These are phyloP conservation scores for Leishmania braziliensis DNA, from an alignment of 208 protist genomes.

Conservation along the genomic window DNA sequence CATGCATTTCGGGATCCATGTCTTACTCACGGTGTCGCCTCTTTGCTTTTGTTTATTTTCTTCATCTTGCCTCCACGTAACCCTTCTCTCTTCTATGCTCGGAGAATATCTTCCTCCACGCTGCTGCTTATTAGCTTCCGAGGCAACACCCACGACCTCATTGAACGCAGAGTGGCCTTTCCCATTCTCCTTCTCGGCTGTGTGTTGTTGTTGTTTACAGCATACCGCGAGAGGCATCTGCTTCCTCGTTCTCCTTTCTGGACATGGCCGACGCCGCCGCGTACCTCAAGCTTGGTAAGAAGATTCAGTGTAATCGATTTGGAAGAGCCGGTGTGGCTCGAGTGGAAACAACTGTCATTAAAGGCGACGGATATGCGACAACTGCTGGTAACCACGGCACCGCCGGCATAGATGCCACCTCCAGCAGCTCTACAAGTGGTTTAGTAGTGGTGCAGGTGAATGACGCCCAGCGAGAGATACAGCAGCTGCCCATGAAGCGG, in stretches of 20 bases:
- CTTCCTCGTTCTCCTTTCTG: neutral
- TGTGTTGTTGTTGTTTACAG: neutral
- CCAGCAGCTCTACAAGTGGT: neutral
- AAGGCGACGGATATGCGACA: neutral
- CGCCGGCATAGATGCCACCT: neutral
- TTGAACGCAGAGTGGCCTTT: neutral
- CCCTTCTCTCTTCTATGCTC: neutral
- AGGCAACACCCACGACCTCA: neutral
- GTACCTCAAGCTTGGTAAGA: conserved; percentile 15
- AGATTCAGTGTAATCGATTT: conserved; percentile 23
- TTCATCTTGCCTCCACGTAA: neutral
- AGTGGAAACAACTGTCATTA: neutral
- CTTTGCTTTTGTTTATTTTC: neutral
- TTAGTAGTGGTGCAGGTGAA: conserved; percentile 19
- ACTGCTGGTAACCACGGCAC: neutral
- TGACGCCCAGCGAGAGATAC: conserved; percentile 11
- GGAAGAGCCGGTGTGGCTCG: conserved; percentile 24
- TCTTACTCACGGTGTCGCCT: neutral
- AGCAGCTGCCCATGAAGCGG: conserved; percentile 32
- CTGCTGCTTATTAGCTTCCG: neutral
- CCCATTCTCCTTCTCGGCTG: neutral
- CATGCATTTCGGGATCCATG: neutral
- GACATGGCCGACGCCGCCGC: conserved; percentile 18
- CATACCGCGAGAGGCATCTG: neutral
- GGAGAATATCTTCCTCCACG: neutral